Base-by-base conservation (phyloP, 2,329 filamentous ascomycete species). In the Talaromyces sp. region DNA sequence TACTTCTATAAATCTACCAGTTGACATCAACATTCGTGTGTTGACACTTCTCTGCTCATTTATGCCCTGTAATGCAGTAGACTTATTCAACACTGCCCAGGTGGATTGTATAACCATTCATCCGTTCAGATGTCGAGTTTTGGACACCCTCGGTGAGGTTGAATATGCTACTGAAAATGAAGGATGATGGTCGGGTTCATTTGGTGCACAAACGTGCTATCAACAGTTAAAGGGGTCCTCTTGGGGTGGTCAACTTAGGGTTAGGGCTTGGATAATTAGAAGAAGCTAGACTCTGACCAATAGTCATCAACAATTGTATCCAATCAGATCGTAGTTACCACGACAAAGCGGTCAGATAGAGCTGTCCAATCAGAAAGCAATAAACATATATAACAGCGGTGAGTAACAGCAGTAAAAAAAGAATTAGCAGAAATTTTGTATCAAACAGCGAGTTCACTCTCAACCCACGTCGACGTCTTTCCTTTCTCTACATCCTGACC, bases 371-470 rank as follows among this genome's bases (percentile, higher is more conserved):
- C 22, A 56, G 25, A 39, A 13, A 21, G 22, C 25, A 9, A n/a
- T 2, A 6, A 3, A 37, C 10, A 11, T 15, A 19, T 22, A 3
- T 17, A 25, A 56, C 33, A 65, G 67, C 66, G 67, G 66, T 63
- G 51, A 54, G 31, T 1, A 11, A 19, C 3, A 63, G 67, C 71
- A 73, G 57, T 69, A 67, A 58, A 60, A 60, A 55, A 58, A 58
- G 37, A n/a, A 58, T 28, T n/a, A 55, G 55, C 54, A 40, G 51
- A 54, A 41, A 57, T 56, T 58, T 60, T 54, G 59, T n/a, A n/a
- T 21, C 22, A 5, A 48, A 15, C 43, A 50, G n/a, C 35, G 22
- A 35, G 53, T 52, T 25, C 13, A 22, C 25, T 28, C 8, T 17
- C 11, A 46, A 21, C 5, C 10, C 17, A 36, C 17, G 46, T 25